These are phyloP conservation scores for Vaucheria bursata DNA, from an alignment of 352 stramenopile species.

Conservation along the genomic window DNA sequence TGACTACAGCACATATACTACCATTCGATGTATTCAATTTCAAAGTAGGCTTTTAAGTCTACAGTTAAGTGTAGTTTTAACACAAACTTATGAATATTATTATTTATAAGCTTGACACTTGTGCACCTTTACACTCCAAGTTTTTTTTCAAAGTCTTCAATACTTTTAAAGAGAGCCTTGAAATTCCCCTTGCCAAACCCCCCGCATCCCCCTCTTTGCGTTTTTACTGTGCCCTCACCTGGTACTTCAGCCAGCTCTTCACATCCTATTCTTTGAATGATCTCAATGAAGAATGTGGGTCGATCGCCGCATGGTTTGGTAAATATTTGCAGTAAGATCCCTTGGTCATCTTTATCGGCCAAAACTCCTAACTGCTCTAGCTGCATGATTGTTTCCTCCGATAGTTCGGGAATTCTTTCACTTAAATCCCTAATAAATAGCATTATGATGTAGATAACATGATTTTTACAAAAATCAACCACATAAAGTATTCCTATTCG, in stretches of 20 bases:
- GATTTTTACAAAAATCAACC: no score
- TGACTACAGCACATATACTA: no score
- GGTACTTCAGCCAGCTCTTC: slow-evolving; percentile 9
- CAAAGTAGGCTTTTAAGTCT: no score
- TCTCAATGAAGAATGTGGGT: slow-evolving; percentile 77
- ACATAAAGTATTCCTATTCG: no score
- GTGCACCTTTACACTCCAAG: slow-evolving; percentile 24
- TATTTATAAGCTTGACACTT: no score
- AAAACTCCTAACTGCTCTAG: slow-evolving; percentile 77
- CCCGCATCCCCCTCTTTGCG: slow-evolving; percentile 51
- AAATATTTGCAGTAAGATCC: slow-evolving; percentile 81
- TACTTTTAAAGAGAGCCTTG: slow-evolving; percentile 78
- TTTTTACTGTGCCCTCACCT: neutral
- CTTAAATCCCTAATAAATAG: neutral
- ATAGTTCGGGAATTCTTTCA: neutral
- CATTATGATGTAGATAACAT: no score
- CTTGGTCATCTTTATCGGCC: slow-evolving; percentile 85
- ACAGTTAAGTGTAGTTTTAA: no score
- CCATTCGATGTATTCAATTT: no score
- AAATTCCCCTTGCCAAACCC: slow-evolving; percentile 85
- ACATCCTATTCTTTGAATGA: slow-evolving; percentile 81
- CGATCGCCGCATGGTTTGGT: slow-evolving; percentile 73
- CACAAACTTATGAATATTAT: no score
- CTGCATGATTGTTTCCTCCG: neutral
- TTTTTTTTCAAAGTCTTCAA: slow-evolving; percentile 58